These are phyloP conservation scores for Grosmannia huntii DNA, from an alignment of 2,329 filamentous ascomycete genomes.

Conservation along the genomic window DNA sequence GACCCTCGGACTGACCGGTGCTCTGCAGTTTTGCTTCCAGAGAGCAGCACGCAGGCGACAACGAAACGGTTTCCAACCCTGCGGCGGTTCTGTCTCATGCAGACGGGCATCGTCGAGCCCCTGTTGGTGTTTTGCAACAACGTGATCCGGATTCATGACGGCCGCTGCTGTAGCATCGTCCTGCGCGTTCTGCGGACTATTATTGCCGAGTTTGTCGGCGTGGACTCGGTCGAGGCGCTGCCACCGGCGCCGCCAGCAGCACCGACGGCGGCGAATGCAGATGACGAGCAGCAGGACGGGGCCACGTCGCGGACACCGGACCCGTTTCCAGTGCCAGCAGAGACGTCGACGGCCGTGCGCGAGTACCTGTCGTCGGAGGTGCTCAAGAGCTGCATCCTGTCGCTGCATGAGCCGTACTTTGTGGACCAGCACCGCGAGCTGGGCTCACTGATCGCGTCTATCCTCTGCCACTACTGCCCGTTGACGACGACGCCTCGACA, in stretches of 20 bases:
- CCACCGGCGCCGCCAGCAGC: slow-evolving; percentile 1
- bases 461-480: slow-evolving; percentile 63
- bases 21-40: slow-evolving; percentile 20
- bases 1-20: too few species aligned
- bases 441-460: slow-evolving; percentile 73
- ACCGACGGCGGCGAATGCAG: background rate
- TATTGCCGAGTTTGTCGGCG: slow-evolving; percentile 58
- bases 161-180: slow-evolving; percentile 74
- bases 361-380: slow-evolving; percentile 87
- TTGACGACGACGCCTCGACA: slow-evolving; percentile 57
- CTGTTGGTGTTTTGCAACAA: slow-evolving; percentile 87
- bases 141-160: slow-evolving; percentile 79
- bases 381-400: slow-evolving; percentile 78
- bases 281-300: background rate
- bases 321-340: slow-evolving; percentile 31
- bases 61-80: slow-evolving; percentile 42
- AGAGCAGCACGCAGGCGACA: slow-evolving; percentile 17
- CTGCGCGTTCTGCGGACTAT: slow-evolving; percentile 78
- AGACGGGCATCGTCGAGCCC: slow-evolving; percentile 69
- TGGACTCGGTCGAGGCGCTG: background rate
- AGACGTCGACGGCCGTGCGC: slow-evolving; percentile 55
- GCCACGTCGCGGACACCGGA: slow-evolving; percentile 11
- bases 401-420: slow-evolving; percentile 90
- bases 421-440: slow-evolving; percentile 92
- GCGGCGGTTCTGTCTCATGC: slow-evolving; percentile 70